Conservation (phyloP, 2,329 filamentous ascomycete genomes). For the Didymellaceae sp. region DNA sequence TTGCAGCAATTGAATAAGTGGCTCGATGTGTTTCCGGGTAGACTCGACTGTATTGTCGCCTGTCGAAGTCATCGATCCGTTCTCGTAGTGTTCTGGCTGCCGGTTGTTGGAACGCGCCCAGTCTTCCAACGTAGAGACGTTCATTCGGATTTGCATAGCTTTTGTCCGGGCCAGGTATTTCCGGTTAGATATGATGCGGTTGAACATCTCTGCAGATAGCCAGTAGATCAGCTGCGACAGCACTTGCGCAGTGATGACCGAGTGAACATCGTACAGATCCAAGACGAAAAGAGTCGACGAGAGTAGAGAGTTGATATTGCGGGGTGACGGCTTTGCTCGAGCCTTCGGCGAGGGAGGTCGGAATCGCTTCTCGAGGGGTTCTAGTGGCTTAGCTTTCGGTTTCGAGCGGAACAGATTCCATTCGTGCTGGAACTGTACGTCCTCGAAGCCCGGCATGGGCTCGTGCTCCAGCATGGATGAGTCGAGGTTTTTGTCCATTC, state of each 20-base stretch:
- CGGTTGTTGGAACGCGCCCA: conserved; percentile 95
- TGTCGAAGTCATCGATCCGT: conserved; percentile 82
- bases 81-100: conserved; percentile 93
- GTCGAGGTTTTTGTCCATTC: conserved; percentile 95
- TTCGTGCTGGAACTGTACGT: conserved; percentile 96
- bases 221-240: conserved; percentile 93
- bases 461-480: conserved; percentile 96
- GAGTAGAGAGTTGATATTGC: conserved; percentile 93
- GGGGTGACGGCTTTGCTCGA: conserved; percentile 86
- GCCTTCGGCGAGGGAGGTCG: conserved; percentile 93
- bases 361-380: conserved; percentile 88
- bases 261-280: conserved; percentile 98
- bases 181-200: conserved; percentile 94
- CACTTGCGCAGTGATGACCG: conserved; percentile 91
- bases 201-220: conserved; percentile 95
- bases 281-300: conserved; percentile 97
- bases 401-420: conserved; percentile 98
- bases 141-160: conserved; percentile 99
- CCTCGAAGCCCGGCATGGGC: conserved; percentile 95
- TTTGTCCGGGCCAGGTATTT: conserved; percentile 96
- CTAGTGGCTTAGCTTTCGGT: conserved; percentile 80
- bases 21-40: conserved; percentile 82
- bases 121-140: conserved; percentile 91
- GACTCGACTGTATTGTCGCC: conserved; percentile 89
- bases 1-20: conserved; percentile 90